Base-by-base conservation (phyloP, 768 basidiomycete genomes). In the Termitomyces sp. region DNA sequence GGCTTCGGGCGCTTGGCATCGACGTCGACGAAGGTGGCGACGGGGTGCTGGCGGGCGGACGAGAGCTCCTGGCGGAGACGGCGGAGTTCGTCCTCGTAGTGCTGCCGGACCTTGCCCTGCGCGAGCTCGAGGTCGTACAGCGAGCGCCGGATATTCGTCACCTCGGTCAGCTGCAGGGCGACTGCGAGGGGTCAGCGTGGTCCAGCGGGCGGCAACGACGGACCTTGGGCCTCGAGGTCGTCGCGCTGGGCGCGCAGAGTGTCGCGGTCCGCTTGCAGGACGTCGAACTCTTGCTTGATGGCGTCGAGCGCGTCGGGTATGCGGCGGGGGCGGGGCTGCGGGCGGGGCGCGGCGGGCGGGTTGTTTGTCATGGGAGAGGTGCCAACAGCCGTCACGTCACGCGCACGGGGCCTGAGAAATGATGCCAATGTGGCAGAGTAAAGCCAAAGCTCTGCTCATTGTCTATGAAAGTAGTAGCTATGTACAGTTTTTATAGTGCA, bases 81-180 rank as follows among this genome's bases (percentile, higher is more conserved):
- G 5, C 75, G 74, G 56, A 96, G 75, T 63, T 97, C 94, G 2
- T 90, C 87, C 66, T 97, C 94, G 65, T 92, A 96, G 66, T 88
- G 85, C 59, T 88, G 83, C 34, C 93, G 82, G 53, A 93, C 85
- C 76, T 94, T 92, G 60, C 79, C 81, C 63, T 98, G 94, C 60
- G 90, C 88, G 0, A 85, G 75, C 69, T 99, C 96, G 55, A 99
- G 86, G 62, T 98, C 94, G 67, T 94, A 95, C 12, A 98, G 79
- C 2, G 90, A 85, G 66, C 93, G 88, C 36, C 94, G 84, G 65
- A 99, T 94, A 67, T 88, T 85, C 63, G 88, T 90, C 55, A 98
- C 77, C 69, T 98, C 96, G 69, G 86, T 89, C 60, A 98, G 86
- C 72, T 98, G 96, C 27, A 79, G 78, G 5, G 82, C 80, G 49